phyloP scores from a whole-genome alignment of 192 early-diverging fungal species.

The Podila minutissima region DNA sequence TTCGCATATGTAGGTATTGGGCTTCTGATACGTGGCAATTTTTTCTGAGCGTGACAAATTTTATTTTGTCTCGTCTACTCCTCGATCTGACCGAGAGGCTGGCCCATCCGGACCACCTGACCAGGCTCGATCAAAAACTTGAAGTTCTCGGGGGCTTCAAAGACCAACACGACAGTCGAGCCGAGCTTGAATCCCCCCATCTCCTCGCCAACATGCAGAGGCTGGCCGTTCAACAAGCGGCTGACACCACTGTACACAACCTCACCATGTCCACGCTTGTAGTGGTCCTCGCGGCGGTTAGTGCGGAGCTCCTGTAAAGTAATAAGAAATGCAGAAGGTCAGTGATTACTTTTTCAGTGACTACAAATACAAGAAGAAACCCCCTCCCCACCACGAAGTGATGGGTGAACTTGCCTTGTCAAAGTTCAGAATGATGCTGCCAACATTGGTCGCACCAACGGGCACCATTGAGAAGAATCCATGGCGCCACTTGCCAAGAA shows the following conservation, averaged over 20 bases:
- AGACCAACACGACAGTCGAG: constrained; percentile 95
- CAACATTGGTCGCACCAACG: constrained; percentile 98
- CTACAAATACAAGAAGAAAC: background rate
- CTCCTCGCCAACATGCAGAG: constrained; percentile 82
- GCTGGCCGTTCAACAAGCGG: constrained; percentile 70
- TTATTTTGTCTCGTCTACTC: background rate
- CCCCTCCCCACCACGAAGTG: background rate
- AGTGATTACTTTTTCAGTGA: background rate
- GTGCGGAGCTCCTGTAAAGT: constrained; percentile 65
- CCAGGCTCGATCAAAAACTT: constrained; percentile 77
- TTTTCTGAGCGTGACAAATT: background rate
- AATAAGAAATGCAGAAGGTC: background rate
- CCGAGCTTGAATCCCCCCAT: constrained; percentile 97
- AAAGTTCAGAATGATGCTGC: constrained; percentile 94
- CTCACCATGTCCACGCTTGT: constrained; percentile 82
- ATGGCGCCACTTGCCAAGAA: constrained; percentile 92
- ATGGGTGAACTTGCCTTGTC: constrained; percentile 67
- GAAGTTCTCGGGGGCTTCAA: constrained; percentile 91
- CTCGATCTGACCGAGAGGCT: constrained; percentile 71
- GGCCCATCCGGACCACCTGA: constrained; percentile 84
- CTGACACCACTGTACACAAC: constrained; percentile 72
- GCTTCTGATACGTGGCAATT: background rate
- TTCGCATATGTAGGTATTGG: too few relatives aligned
- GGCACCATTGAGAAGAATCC: constrained; percentile 98
- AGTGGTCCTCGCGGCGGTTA: constrained; percentile 67